phyloP scores from a whole-genome alignment of 371 early-diverging fungal species.

The Entomophthora muscae region DNA sequence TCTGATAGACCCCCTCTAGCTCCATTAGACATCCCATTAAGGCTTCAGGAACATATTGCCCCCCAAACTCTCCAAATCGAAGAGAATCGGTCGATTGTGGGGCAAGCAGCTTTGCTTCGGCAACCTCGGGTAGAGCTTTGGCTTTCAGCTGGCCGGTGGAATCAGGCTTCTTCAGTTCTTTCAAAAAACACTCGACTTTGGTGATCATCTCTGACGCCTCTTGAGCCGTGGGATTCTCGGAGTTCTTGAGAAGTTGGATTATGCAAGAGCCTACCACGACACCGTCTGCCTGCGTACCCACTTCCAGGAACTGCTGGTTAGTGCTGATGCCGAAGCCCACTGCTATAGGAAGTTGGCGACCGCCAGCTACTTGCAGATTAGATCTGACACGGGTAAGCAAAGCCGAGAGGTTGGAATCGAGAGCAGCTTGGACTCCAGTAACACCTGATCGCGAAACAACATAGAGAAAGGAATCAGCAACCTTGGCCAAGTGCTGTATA shows the following conservation, averaged over 20 bases:
- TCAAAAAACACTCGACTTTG: background rate
- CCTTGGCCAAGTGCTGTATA: slow-evolving; percentile 50
- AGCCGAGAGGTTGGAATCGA: slow-evolving; percentile 47
- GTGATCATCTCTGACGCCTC: background rate
- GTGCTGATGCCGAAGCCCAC: slow-evolving; percentile 94
- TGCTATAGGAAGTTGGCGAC: slow-evolving; percentile 64
- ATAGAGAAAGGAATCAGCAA: slow-evolving; percentile 86
- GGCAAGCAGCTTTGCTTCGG: background rate
- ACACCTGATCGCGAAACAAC: slow-evolving; percentile 87
- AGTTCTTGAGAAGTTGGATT: slow-evolving; percentile 45
- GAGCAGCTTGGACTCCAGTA: slow-evolving; percentile 54
- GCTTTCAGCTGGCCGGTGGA: background rate
- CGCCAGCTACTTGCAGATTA: background rate
- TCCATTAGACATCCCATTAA: slow-evolving; percentile 81
- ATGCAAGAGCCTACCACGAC: slow-evolving; percentile 88
- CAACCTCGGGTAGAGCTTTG: background rate
- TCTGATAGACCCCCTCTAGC: slow-evolving; percentile 62
- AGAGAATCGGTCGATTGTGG: slow-evolving; percentile 11
- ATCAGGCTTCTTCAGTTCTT: background rate
- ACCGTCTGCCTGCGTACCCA: slow-evolving; percentile 78
- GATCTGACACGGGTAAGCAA: slow-evolving; percentile 52
- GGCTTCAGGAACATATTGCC: slow-evolving; percentile 91
- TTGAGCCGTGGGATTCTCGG: background rate
- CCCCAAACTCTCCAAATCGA: slow-evolving; percentile 90
- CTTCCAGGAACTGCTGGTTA: slow-evolving; percentile 65